phyloP scores from a whole-genome alignment of 805 yeast species.

The Kazachstania psychrophila region DNA sequence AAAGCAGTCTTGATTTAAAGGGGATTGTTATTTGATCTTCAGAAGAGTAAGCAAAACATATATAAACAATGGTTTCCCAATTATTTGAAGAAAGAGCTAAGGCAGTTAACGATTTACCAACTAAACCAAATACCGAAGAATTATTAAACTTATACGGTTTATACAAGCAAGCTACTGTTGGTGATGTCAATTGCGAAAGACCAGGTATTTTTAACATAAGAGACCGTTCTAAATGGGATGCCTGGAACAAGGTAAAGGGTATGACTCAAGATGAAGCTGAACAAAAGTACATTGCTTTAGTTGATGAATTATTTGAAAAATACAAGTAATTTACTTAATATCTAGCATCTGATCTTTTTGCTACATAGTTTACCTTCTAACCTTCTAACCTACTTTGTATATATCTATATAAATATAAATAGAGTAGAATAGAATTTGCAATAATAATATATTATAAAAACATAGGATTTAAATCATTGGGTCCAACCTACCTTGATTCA shows the following conservation, averaged over 20 bases:
- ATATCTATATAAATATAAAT: no score
- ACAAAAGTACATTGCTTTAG: slow-evolving; percentile 61
- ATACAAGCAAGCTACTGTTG: slow-evolving; percentile 94
- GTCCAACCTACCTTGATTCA: no score
- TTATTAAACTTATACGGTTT: slow-evolving; percentile 79
- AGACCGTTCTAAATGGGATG: slow-evolving; percentile 96
- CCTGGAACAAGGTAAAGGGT: slow-evolving; percentile 88
- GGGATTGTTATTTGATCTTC: background rate
- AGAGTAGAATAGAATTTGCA: no score
- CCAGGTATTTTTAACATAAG: slow-evolving; percentile 90
- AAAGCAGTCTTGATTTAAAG: background rate
- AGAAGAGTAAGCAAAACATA: background rate
- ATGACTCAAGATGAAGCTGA: slow-evolving; percentile 86
- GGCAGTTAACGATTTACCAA: slow-evolving; percentile 63
- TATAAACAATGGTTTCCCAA: slow-evolving; percentile 25
- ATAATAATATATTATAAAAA: no score
- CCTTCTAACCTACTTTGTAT: no score
- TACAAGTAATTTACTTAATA: slow-evolving; percentile 31
- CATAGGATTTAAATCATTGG: no score
- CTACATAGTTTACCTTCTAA: no score
- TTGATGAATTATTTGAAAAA: slow-evolving; percentile 48
- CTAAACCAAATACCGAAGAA: slow-evolving; percentile 81
- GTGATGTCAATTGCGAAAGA: slow-evolving; percentile 70
- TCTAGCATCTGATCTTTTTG: no score
- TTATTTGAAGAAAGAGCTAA: slow-evolving; percentile 48